Percentiles rank a stretch among this genome's conserved stretches.
phyloP scores from a whole-genome alignment of 2,329 filamentous ascomycete species.

The Aspergillus uvarum region DNA sequence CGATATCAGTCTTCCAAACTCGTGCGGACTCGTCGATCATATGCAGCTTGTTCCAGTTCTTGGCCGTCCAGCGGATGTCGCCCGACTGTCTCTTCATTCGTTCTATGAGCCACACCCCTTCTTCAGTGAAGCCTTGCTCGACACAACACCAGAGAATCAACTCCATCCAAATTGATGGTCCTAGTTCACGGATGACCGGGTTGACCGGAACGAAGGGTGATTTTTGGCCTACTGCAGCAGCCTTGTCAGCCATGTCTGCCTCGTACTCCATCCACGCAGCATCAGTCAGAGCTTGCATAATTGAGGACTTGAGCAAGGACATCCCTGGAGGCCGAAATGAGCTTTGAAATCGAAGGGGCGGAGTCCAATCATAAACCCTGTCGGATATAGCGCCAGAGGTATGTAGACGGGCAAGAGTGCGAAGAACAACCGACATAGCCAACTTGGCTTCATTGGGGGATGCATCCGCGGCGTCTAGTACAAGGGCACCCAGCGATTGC shows the following conservation, averaged over 20 bases:
- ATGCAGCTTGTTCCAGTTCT: slow-evolving; percentile 47
- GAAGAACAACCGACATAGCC: slow-evolving; percentile 48
- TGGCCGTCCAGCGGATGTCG: slow-evolving; percentile 39
- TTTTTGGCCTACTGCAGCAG: slow-evolving; percentile 37
- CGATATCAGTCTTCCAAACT: slow-evolving; percentile 37
- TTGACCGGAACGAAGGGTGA: slow-evolving; percentile 42
- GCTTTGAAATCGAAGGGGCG: slow-evolving; percentile 28
- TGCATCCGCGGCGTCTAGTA: slow-evolving; percentile 43
- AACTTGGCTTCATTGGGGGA: slow-evolving; percentile 33
- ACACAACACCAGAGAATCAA: slow-evolving; percentile 53
- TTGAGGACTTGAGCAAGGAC: slow-evolving; percentile 44
- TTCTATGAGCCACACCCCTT: slow-evolving; percentile 42
- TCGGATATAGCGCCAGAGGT: slow-evolving; percentile 45
- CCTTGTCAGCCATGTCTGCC: slow-evolving; percentile 37
- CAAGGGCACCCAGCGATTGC: slow-evolving; percentile 40
- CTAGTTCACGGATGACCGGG: slow-evolving; percentile 45
- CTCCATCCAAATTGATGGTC: slow-evolving; percentile 51
- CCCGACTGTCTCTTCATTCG: slow-evolving; percentile 29
- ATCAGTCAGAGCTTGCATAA: slow-evolving; percentile 50
- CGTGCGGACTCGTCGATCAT: slow-evolving; percentile 28
- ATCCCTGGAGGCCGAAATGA: slow-evolving; percentile 45
- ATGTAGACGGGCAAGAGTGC: slow-evolving; percentile 47
- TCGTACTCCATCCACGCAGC: slow-evolving; percentile 47
- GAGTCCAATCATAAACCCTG: slow-evolving; percentile 43
- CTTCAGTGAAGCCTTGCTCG: slow-evolving; percentile 45